A percentile compares a stretch with the other conserved stretches of the same genome.
phyloP scores from a whole-genome alignment of 2,329 filamentous ascomycete genomes.

The Phoma sp. region DNA sequence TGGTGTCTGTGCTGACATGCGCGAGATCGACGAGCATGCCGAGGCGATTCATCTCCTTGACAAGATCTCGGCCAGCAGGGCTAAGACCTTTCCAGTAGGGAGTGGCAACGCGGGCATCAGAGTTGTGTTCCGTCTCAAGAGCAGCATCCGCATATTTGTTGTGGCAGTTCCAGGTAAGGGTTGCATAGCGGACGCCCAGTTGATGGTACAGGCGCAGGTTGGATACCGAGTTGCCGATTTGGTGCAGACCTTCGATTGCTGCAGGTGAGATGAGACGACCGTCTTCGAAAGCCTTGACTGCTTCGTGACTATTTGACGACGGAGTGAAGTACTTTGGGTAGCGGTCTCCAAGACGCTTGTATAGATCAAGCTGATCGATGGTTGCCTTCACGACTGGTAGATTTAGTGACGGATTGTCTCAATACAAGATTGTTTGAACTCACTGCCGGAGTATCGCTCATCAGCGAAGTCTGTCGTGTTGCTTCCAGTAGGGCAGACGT shows the following conservation, averaged over 20 bases:
- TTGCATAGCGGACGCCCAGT: constrained; percentile 85
- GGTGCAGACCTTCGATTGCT: constrained; percentile 73
- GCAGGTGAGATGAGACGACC: constrained; percentile 46
- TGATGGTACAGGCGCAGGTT: constrained; percentile 77
- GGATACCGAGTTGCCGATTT: constrained; percentile 84
- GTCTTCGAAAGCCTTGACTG: constrained; percentile 59
- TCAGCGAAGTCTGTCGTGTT: constrained; percentile 77
- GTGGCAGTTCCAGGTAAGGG: constrained; percentile 91
- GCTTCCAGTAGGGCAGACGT: constrained; percentile 67
- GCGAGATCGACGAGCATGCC: constrained; percentile 93
- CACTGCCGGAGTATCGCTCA: constrained; percentile 71
- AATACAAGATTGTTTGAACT: constrained; percentile 28
- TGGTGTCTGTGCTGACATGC: constrained; percentile 80
- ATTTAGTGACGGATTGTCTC: constrained; percentile 10
- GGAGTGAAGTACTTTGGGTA: constrained; percentile 76
- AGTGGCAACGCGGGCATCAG: constrained; percentile 50
- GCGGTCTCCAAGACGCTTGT: constrained; percentile 65
- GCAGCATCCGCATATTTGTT: constrained; percentile 90
- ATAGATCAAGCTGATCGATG: constrained; percentile 76
- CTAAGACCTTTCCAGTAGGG: constrained; percentile 77
- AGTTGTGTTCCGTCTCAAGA: constrained; percentile 60
- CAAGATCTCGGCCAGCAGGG: constrained; percentile 68
- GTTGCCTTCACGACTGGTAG: constrained; percentile 67
- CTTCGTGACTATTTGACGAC: constrained; percentile 64
- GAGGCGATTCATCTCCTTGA: constrained; percentile 91